phyloP scores from a whole-genome alignment of 768 basidiomycete species.

The Leccinum subgranulosum region DNA sequence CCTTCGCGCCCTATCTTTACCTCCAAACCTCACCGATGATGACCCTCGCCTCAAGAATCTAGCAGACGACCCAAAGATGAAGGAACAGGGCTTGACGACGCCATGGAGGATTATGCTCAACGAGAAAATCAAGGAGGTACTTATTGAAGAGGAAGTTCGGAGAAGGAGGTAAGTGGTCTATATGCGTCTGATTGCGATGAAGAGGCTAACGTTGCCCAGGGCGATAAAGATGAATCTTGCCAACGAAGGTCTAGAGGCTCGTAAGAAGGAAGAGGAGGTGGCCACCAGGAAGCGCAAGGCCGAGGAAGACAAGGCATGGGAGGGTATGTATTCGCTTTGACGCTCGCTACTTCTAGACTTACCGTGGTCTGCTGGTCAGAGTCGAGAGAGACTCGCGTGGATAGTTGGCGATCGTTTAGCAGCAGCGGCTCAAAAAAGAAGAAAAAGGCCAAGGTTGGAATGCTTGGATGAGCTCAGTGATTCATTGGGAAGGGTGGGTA shows the following conservation, averaged over 20 bases:
- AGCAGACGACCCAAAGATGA: slow-evolving; percentile 35
- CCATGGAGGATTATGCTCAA: slow-evolving; percentile 66
- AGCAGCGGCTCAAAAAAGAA: slow-evolving; percentile 71
- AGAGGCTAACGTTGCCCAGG: slow-evolving; percentile 37
- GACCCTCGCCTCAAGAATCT: slow-evolving; percentile 54
- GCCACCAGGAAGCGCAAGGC: slow-evolving; percentile 76
- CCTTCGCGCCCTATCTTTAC: slow-evolving; percentile 61
- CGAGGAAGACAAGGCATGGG: slow-evolving; percentile 87
- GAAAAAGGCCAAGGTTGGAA: slow-evolving; percentile 66
- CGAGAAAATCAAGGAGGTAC: slow-evolving; percentile 72
- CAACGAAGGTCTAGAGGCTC: slow-evolving; percentile 90
- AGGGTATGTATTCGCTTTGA: slow-evolving; percentile 51
- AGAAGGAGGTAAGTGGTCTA: slow-evolving; percentile 64
- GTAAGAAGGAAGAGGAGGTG: slow-evolving; percentile 87
- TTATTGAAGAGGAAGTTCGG: slow-evolving; percentile 89
- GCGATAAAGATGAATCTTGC: slow-evolving; percentile 89
- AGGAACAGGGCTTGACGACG: slow-evolving; percentile 39
- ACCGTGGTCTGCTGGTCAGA: slow-evolving; percentile 38
- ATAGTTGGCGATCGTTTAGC: slow-evolving; percentile 76
- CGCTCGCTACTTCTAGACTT: not conserved
- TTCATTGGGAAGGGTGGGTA: not conserved
- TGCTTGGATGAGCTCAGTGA: slow-evolving; percentile 56
- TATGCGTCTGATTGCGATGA: not conserved
- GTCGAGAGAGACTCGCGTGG: slow-evolving; percentile 76
- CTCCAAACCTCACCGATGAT: slow-evolving; percentile 53